Evolutionary conservation across 169 alveolate species (phyloP).

Genomic region (Eimeria praecox): DNA sequence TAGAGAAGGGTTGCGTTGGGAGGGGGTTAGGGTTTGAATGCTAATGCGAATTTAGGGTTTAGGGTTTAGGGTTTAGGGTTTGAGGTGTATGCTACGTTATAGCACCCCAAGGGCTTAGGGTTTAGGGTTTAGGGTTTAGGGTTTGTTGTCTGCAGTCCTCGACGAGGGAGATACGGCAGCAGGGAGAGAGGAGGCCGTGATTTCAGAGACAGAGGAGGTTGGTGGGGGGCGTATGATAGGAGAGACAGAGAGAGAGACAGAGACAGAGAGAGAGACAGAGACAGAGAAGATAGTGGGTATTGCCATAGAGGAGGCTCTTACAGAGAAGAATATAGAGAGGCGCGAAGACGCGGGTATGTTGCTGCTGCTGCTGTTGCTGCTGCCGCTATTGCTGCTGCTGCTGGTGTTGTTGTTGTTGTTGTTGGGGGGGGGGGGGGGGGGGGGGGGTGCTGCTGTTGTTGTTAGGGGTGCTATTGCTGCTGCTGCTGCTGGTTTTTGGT

Average conservation of each 20-base stretch:
- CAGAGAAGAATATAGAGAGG: not conserved
- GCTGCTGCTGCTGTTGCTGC: conserved; percentile 33
- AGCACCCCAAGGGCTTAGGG: not conserved
- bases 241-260: conserved; percentile 25
- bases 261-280: conserved; percentile 11
- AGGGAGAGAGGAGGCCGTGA: conserved; percentile 44
- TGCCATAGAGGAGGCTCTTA: not conserved
- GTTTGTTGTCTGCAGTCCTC: conserved; percentile 9
- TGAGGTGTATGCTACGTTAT: not conserved
- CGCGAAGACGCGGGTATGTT: conserved; percentile 36
- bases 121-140: conserved; percentile 33
- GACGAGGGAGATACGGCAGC: conserved; percentile 40
- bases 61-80: not conserved
- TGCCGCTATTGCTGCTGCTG: not conserved
- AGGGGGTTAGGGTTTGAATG: not conserved
- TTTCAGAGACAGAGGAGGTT: conserved; percentile 32
- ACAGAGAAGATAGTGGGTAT: conserved; percentile 5
- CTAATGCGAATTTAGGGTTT: no score
- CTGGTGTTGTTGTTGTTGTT: not conserved
- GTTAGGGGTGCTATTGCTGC: not conserved
- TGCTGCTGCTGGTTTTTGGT: not conserved
- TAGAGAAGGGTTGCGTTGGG: not conserved
- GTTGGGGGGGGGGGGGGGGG: not conserved
- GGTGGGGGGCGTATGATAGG: conserved; percentile 59
- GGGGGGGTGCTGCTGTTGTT: not conserved